Evolutionary conservation across 495 filamentous ascomycete species (phyloP).

Genomic region (Lasiosphaeria hispida): DNA sequence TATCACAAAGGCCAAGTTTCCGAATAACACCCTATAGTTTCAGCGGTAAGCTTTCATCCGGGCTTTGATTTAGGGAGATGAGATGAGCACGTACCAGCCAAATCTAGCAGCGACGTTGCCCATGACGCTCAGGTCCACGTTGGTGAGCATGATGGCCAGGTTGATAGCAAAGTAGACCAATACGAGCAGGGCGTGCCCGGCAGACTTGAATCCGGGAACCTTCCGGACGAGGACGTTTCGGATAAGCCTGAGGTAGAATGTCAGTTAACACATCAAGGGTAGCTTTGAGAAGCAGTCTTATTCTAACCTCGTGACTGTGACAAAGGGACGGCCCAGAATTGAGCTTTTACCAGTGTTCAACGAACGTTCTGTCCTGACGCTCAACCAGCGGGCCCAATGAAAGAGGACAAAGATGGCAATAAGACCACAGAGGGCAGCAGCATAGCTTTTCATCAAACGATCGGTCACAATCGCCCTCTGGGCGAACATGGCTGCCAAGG

Average conservation of each 20-base stretch:
- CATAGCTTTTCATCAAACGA: slow-evolving; percentile 39
- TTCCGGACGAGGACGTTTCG: slow-evolving; percentile 45
- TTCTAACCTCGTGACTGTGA: slow-evolving; percentile 30
- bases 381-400: slow-evolving; percentile 44
- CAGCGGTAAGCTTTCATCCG: slow-evolving; percentile 7
- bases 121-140: slow-evolving; percentile 35
- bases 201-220: slow-evolving; percentile 50
- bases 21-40: slow-evolving; percentile 48
- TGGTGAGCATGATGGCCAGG: slow-evolving; percentile 46
- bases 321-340: slow-evolving; percentile 24
- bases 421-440: slow-evolving; percentile 45
- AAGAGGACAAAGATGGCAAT: slow-evolving; percentile 50
- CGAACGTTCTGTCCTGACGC: slow-evolving; percentile 22
- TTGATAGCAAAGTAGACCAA: slow-evolving; percentile 51
- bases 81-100: slow-evolving; percentile 45
- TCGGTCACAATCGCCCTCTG: slow-evolving; percentile 34
- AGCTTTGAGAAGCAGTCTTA: background rate
- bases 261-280: slow-evolving; percentile 1
- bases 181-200: slow-evolving; percentile 50
- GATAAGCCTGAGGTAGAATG: slow-evolving; percentile 22
- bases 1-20: slow-evolving; percentile 54
- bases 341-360: slow-evolving; percentile 13
- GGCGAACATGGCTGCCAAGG: slow-evolving; percentile 26
- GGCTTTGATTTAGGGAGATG: background rate
- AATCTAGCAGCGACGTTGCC: slow-evolving; percentile 39